Base-by-base conservation (phyloP, 176 grass and related monocot species). In the Raddia distichophylla region DNA sequence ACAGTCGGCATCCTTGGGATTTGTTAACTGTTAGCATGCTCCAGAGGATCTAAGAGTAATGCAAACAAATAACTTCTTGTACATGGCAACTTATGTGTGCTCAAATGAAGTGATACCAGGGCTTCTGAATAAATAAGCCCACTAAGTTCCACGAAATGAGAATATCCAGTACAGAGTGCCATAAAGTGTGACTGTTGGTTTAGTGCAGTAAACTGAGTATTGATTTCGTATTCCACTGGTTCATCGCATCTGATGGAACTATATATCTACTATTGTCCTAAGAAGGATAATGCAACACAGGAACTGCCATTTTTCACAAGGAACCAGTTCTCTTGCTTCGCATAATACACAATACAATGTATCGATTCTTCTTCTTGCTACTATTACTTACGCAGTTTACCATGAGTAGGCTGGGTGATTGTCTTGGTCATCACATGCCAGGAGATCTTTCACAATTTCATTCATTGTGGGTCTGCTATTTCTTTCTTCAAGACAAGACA, bases 401-500 rank as follows among this genome's bases (percentile, higher is more conserved):
- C 87, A 81, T 64, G 77, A 81, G 69, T 84, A 86, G 52, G 87
- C 81, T 14, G 87, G 82, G 32, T 89, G 77, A 89, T 67, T 64
- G 32, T 86, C 90, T 22, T 50, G 8, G 19, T 59, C 14, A 55
- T 64, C 45, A 69, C 68, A 83, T 12, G 69, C 46, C 20, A 69
- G 50, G 2, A 92, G 83, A 11, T 46, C 34, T 42, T 58, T 72
- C n/a, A 67, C 20, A 55, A 83, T 74, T 55, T 70, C 73, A 55
- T 82, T 74, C 83, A 89, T 92, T 70, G 67, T 79, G 0, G 86
- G 90, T 6, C 90, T 89, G n/a, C 52, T 86, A 10, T 5, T 83
- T 8, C 75, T 67, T 60, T 84, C 81, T 67, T 77, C 85, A 33
- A 82, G 32, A 19, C 89, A 87, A 16, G 56, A 67, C 7, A 84